phyloP scores from a whole-genome alignment of 2,329 filamentous ascomycete genomes.

The Xylariaceae sp. region DNA sequence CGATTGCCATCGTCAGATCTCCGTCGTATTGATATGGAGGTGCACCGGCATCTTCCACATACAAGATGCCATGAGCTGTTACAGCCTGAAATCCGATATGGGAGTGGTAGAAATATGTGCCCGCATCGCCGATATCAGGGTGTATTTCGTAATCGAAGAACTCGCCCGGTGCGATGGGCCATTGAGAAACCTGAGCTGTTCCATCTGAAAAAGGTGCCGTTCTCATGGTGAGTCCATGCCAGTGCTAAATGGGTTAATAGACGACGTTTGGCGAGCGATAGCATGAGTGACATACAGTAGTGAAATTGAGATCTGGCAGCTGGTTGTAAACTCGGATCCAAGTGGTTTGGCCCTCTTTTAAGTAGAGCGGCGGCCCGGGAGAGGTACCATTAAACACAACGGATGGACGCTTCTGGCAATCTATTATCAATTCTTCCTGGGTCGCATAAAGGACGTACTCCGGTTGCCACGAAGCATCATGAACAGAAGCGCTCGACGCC shows the following conservation, averaged over 20 bases:
- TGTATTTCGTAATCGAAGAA: conserved; percentile 68
- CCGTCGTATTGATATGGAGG: conserved; percentile 61
- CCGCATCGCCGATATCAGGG: conserved; percentile 50
- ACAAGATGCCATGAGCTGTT: conserved; percentile 55
- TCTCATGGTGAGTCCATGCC: conserved; percentile 62
- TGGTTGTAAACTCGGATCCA: conserved; percentile 61
- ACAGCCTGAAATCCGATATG: conserved; percentile 63
- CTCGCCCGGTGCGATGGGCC: conserved; percentile 59
- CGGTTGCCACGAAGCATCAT: conserved; percentile 30
- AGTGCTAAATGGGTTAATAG: conserved; percentile 47
- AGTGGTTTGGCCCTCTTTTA: conserved; percentile 47
- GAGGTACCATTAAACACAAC: conserved; percentile 53
- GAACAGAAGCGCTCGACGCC: conserved; percentile 21
- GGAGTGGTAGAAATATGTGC: conserved; percentile 68
- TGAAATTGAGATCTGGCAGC: conserved; percentile 50
- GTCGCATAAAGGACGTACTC: conserved; percentile 31
- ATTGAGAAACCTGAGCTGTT: conserved; percentile 58
- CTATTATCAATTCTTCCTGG: conserved; percentile 39
- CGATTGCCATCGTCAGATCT: conserved; percentile 54
- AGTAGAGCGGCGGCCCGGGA: conserved; percentile 48
- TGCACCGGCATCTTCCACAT: conserved; percentile 49
- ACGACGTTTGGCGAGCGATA: not conserved
- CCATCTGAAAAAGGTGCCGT: conserved; percentile 64
- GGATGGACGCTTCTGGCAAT: conserved; percentile 45
- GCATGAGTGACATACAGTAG: conserved; percentile 41